Percentiles rank a stretch among this genome's conserved stretches.
These are phyloP conservation scores for Citrus mangshanensis DNA, from an alignment of 345 rosid genomes.

Conservation along the genomic window DNA sequence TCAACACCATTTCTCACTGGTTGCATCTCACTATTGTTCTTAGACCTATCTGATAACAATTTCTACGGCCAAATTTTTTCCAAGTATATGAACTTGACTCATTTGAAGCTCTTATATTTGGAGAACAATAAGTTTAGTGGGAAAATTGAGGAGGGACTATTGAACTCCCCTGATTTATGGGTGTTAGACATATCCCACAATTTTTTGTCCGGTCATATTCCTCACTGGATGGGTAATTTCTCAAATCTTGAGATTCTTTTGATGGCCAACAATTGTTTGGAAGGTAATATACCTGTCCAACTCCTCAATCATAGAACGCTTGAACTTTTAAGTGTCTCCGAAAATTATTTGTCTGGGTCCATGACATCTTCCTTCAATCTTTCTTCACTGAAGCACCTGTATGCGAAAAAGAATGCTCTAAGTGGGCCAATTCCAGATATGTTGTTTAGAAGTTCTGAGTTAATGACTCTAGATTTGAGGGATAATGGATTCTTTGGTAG, in stretches of 20 bases:
- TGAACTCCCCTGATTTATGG: fast-evolving
- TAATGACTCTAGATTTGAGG: background rate
- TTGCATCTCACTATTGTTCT: background rate
- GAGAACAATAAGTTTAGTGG: background rate
- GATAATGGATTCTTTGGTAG: background rate
- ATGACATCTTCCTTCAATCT: background rate
- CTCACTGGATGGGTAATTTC: background rate
- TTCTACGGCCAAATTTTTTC: background rate
- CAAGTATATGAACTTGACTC: background rate
- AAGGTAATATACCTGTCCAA: background rate
- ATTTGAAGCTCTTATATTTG: background rate
- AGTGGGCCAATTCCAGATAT: background rate
- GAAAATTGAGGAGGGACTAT: background rate
- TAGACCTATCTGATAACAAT: background rate
- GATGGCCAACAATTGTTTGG: background rate
- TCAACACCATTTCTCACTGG: background rate
- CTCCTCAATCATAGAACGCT: background rate
- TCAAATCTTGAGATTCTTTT: background rate
- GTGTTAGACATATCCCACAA: background rate
- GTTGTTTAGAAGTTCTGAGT: too few species aligned
- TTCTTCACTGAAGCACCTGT: background rate
- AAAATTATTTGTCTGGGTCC: background rate
- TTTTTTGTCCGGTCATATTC: background rate
- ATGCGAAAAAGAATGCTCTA: background rate
- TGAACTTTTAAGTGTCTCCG: background rate